phyloP scores from a whole-genome alignment of 768 basidiomycete genomes.

The Mycena filopes region DNA sequence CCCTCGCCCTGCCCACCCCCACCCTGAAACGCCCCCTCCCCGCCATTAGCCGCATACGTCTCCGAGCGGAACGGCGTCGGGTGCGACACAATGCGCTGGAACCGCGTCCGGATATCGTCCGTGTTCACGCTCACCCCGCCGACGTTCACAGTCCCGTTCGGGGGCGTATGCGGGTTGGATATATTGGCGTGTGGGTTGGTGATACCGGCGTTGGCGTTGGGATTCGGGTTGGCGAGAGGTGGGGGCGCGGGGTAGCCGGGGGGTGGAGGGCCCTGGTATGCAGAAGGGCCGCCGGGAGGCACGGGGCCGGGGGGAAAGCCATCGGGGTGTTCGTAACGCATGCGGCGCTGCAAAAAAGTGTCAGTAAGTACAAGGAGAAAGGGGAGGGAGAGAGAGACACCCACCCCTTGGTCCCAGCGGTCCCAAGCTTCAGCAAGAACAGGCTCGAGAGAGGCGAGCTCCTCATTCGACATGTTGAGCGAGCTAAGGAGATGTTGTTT shows the following conservation, averaged over 20 bases:
- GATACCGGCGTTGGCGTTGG: neutral
- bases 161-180: too few species aligned
- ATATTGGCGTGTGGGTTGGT: constrained; percentile 2
- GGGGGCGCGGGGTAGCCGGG: constrained; percentile 9
- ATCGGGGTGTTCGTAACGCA: constrained; percentile 30
- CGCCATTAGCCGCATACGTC: neutral
- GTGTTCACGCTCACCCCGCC: neutral
- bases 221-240: neutral
- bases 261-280: constrained; percentile 2
- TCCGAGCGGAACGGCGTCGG: constrained; percentile 25
- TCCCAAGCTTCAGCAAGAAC: constrained; percentile 88
- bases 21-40: too few species aligned
- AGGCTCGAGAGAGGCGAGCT: constrained; percentile 81
- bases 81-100: constrained; percentile 29
- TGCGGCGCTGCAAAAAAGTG: constrained; percentile 20
- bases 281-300: constrained; percentile 2
- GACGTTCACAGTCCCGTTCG: too few species aligned
- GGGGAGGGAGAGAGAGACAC: constrained; percentile 35
- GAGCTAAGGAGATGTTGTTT: constrained; percentile 81
- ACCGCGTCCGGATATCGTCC: constrained; percentile 31
- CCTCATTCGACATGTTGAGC: constrained; percentile 81
- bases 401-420: constrained; percentile 84
- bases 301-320: constrained; percentile 23
- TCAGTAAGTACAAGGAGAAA: constrained; percentile 4
- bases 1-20: neutral